Evolutionary conservation across 1,284 basidiomycete species (phyloP).

Genomic region (Inonotus hispidus): DNA sequence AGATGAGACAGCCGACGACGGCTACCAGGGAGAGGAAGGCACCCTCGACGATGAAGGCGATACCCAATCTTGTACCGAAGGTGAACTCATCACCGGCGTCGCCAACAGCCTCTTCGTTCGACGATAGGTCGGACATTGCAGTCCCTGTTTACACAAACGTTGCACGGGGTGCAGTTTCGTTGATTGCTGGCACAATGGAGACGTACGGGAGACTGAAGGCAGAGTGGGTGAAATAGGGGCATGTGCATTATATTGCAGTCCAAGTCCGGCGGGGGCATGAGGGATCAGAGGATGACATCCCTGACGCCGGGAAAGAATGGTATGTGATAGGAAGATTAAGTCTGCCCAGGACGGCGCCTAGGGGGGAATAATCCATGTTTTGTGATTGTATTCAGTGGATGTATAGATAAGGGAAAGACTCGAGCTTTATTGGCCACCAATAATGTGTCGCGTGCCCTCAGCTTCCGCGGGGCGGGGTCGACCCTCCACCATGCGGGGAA

Average conservation of each 20-base stretch:
- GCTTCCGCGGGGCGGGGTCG: background rate
- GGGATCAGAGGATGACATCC: background rate
- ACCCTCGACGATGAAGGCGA: slow-evolving; percentile 20
- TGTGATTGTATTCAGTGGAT: background rate
- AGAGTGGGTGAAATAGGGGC: background rate
- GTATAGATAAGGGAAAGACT: slow-evolving; percentile 1
- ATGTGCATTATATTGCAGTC: background rate
- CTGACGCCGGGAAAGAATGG: background rate
- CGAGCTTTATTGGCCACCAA: slow-evolving; percentile 5
- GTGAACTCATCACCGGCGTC: slow-evolving; percentile 2
- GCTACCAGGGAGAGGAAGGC: slow-evolving; percentile 19
- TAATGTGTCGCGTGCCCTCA: slow-evolving; percentile 1
- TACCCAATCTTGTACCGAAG: slow-evolving; percentile 16
- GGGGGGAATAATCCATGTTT: background rate
- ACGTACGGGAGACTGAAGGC: background rate
- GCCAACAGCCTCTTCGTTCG: slow-evolving; percentile 1
- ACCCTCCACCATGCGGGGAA: background rate
- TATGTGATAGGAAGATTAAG: background rate
- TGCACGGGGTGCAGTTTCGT: background rate
- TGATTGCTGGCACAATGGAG: background rate
- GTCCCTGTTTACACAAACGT: background rate
- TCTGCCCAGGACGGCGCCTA: background rate
- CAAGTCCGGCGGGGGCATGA: background rate
- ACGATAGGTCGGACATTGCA: background rate
- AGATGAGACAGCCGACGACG: slow-evolving; percentile 16